Conservation (phyloP, 441 rosid species). For the Populus trichocarpa region DNA sequence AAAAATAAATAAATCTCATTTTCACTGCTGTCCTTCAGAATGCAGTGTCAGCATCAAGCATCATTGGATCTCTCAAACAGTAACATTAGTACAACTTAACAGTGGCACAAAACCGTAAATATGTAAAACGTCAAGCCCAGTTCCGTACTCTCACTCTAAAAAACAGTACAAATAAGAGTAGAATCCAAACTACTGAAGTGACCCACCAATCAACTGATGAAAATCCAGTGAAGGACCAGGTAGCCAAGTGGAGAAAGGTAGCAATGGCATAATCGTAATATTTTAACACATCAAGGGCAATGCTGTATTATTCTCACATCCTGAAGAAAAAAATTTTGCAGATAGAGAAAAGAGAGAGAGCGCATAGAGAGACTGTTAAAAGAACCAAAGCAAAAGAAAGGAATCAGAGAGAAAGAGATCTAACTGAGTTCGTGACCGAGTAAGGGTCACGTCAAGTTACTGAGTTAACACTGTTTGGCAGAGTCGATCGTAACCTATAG, state of each 20-base stretch:
- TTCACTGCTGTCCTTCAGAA: not conserved
- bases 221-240: not conserved
- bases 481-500: slow-evolving; percentile 35
- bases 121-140: not conserved
- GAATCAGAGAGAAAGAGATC: slow-evolving; percentile 33
- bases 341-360: slow-evolving; percentile 25
- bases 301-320: not conserved
- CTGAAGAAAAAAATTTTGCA: not conserved
- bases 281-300: not conserved
- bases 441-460: slow-evolving; percentile 13
- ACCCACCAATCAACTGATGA: not conserved
- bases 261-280: not conserved
- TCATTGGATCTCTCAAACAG: slow-evolving; percentile 5
- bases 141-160: not conserved
- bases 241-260: not conserved
- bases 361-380: slow-evolving; percentile 2
- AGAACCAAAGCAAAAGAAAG: slow-evolving; percentile 12
- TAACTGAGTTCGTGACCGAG: slow-evolving; percentile 29
- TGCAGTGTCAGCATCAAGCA: slow-evolving; percentile 11
- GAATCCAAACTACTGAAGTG: not conserved
- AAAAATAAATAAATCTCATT: not conserved
- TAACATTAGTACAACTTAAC: not conserved
- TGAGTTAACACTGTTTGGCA: slow-evolving; percentile 27
- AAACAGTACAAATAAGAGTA: not conserved
- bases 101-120: not conserved